A percentile compares a stretch with the other conserved stretches of the same genome.
phyloP scores from a whole-genome alignment of 1,284 basidiomycete genomes.

The Naganishia sp. region DNA sequence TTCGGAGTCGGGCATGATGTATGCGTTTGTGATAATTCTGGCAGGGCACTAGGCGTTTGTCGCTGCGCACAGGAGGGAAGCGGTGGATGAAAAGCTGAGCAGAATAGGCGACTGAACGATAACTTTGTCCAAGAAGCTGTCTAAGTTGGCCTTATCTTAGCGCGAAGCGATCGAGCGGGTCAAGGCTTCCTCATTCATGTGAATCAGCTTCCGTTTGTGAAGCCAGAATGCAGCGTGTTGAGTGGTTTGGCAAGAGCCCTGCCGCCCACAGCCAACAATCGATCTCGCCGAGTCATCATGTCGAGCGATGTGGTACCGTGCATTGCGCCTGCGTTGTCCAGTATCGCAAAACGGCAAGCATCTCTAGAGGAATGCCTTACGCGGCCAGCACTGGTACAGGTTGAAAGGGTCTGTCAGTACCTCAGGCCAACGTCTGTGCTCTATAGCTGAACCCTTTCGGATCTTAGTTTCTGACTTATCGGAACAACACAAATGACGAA shows the following conservation, averaged over 20 bases:
- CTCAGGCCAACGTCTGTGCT: no score
- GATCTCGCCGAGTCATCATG: background rate
- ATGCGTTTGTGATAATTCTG: background rate
- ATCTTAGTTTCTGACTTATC: slow-evolving; percentile 15
- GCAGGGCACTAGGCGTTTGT: background rate
- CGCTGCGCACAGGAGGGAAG: background rate
- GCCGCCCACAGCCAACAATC: no score
- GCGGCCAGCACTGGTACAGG: slow-evolving; percentile 15
- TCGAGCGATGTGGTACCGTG: slow-evolving; percentile 19
- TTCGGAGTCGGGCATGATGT: slow-evolving; percentile 32
- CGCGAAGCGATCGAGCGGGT: slow-evolving; percentile 6
- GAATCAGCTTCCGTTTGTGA: background rate
- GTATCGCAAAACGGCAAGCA: slow-evolving; percentile 12
- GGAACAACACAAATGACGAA: background rate
- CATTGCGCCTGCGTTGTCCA: slow-evolving; percentile 15
- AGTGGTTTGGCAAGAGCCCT: background rate
- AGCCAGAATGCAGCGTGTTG: background rate
- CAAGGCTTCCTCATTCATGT: background rate
- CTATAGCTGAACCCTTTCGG: background rate
- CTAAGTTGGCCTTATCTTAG: slow-evolving; percentile 5
- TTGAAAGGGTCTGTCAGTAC: slow-evolving; percentile 22
- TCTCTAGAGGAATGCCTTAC: slow-evolving; percentile 5
- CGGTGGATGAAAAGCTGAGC: background rate
- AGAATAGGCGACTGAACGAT: background rate
- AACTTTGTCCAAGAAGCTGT: background rate